Percentiles rank a stretch among this genome's conserved stretches.
phyloP scores from a whole-genome alignment of 371 early-diverging fungal species.

The Capniomyces stellatus region DNA sequence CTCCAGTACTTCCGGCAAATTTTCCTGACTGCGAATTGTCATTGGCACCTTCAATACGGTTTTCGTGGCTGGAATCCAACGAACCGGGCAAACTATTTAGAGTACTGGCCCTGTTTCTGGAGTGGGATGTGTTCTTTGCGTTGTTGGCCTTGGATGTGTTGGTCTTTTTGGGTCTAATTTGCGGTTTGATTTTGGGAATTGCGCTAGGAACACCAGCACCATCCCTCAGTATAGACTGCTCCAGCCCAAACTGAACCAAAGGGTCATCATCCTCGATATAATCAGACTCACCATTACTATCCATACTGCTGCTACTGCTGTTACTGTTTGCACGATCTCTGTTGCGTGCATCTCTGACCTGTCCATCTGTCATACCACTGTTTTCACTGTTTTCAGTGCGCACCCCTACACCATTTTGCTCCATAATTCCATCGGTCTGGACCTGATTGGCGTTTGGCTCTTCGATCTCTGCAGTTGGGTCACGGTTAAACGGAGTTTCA shows the following conservation, averaged over 20 bases:
- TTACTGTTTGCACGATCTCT: neutral
- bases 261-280: neutral
- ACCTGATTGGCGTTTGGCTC: too few relatives aligned
- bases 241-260: neutral
- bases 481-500: neutral
- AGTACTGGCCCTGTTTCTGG: too few relatives aligned
- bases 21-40: too few relatives aligned
- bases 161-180: neutral
- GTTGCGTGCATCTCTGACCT: neutral
- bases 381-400: too few relatives aligned
- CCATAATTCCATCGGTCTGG: too few relatives aligned
- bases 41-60: too few relatives aligned
- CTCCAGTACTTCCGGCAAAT: too few relatives aligned
- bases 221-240: neutral
- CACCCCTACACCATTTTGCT: too few relatives aligned
- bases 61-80: neutral
- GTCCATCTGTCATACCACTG: too few relatives aligned
- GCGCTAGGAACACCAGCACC: neutral
- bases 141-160: neutral
- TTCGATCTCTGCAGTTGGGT: too few relatives aligned
- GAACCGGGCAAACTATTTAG: too few relatives aligned
- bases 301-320: neutral
- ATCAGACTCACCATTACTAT: neutral
- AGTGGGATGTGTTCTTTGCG: neutral
- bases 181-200: neutral